Evolutionary conservation across 2,329 filamentous ascomycete species (phyloP), one percentile per base, ranked within the genome.

Genomic region (Harringtonia aguacate): DNA sequence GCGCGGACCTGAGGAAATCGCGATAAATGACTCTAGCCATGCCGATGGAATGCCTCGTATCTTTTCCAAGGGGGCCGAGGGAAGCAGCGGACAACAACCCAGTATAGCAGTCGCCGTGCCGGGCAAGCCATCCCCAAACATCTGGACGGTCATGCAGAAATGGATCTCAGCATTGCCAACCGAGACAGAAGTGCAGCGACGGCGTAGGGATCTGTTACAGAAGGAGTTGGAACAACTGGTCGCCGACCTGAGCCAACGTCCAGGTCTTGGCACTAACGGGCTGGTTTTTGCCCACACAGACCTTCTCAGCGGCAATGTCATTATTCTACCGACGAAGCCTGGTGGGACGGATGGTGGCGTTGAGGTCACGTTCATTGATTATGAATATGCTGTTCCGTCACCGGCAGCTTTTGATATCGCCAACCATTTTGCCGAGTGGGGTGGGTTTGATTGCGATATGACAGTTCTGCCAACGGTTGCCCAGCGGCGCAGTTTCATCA

Each of bases 371-470:
- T 97, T 98, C 65, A 98, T 98, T 61, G 92, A 98, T 66, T 98
- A 97, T 68, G 92, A 98, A 63, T 98, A 98, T 63, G 88, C 89
- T 14, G 92, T 87, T 5, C 89, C 92, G 3, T 90, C 89, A 1
- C 90, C 90, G 2, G 88, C 89, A 4, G 89, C 90, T 2, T 98
- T 98, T 64, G 92, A 98, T 61, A 81, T 98, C 54, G 84, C 90
- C 41, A 98, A 98, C 66, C 92, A 98, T 69, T 95, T 98, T 60
- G 88, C 92, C 39, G 92, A 98, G 66, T 98, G 92, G 90, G 89
- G 84, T 48, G 92, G 92, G 46, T 95, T 95, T 58, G 87, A 94
- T 55, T 98, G 92, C 69, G 88, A 97, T 63, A 89, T 85, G 66
- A 77, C 67, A 55, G 81, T 83, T 53, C 73, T 97, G 45, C 92